A percentile compares a stretch with the other conserved stretches of the same genome.
These are phyloP conservation scores for Eucalyptus marginata DNA, from an alignment of 345 rosid species.

Conservation along the genomic window DNA sequence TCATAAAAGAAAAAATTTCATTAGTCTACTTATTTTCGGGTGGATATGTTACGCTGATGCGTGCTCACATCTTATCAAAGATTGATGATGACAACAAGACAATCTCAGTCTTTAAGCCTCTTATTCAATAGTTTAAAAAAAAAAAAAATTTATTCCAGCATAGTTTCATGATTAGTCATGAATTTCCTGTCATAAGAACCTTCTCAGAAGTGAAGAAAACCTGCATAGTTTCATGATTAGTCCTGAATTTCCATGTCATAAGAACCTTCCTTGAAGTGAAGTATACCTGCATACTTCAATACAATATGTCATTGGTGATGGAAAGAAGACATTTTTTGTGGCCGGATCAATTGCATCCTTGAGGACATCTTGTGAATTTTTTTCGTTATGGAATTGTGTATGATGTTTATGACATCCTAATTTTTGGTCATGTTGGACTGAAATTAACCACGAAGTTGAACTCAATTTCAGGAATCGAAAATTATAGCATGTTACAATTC, in stretches of 20 bases:
- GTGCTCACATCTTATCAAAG: neutral
- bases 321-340: neutral
- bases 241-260: neutral
- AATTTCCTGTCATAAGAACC: neutral
- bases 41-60: neutral
- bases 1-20: neutral
- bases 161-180: neutral
- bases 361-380: neutral
- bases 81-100: neutral
- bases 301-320: neutral
- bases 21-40: neutral
- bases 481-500: no score
- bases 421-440: no score
- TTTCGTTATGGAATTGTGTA: neutral
- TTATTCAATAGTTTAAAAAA: neutral
- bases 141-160: neutral
- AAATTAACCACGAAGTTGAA: no score
- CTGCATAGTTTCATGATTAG: neutral
- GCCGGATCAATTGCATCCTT: neutral
- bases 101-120: neutral
- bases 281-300: neutral
- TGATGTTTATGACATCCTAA: no score
- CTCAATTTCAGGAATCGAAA: no score
- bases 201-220: neutral
- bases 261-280: neutral